A percentile compares a stretch with the other conserved stretches of the same genome.
These are phyloP conservation scores for Pichia kudriavzevii DNA, from an alignment of 1,139 yeast species.

Conservation along the genomic window DNA sequence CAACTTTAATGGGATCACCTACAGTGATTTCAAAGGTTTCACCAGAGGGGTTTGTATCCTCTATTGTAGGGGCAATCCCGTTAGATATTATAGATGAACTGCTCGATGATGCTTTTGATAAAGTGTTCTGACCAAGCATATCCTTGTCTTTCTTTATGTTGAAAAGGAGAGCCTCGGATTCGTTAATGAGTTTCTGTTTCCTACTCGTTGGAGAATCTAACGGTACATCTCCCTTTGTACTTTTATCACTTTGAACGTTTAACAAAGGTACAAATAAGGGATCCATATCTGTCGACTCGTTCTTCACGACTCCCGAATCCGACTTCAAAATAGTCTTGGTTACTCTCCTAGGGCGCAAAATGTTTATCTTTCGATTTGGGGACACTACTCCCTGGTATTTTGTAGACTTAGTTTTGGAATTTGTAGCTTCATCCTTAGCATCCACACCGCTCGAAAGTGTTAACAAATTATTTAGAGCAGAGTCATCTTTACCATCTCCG, in stretches of 20 bases:
- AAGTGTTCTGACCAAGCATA: constrained; percentile 3
- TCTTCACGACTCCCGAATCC: too few relatives aligned
- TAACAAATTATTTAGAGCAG: constrained; percentile 17
- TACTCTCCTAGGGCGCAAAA: constrained; percentile 40
- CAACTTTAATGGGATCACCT: constrained; percentile 88
- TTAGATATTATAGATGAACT: constrained; percentile 6
- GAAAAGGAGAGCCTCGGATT: constrained; percentile 40
- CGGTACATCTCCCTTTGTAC: neutral
- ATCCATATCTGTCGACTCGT: too few relatives aligned
- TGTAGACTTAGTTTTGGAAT: neutral
- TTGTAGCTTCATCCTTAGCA: neutral
- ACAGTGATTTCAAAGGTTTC: constrained; percentile 56
- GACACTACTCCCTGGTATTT: constrained; percentile 20
- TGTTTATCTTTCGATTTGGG: constrained; percentile 29
- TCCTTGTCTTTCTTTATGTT: constrained; percentile 12
- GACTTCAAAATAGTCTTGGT: constrained; percentile 30
- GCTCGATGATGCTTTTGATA: constrained; percentile 1
- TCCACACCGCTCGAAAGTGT: constrained; percentile 2
- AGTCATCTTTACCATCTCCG: constrained; percentile 10
- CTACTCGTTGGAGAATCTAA: constrained; percentile 10
- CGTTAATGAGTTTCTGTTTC: constrained; percentile 30
- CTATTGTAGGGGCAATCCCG: constrained; percentile 21
- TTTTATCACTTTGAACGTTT: too few relatives aligned
- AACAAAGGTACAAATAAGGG: too few relatives aligned
- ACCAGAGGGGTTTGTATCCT: too few relatives aligned